These are phyloP conservation scores for Gloeopeniophorella convolvens DNA, from an alignment of 768 basidiomycete species.

Conservation along the genomic window DNA sequence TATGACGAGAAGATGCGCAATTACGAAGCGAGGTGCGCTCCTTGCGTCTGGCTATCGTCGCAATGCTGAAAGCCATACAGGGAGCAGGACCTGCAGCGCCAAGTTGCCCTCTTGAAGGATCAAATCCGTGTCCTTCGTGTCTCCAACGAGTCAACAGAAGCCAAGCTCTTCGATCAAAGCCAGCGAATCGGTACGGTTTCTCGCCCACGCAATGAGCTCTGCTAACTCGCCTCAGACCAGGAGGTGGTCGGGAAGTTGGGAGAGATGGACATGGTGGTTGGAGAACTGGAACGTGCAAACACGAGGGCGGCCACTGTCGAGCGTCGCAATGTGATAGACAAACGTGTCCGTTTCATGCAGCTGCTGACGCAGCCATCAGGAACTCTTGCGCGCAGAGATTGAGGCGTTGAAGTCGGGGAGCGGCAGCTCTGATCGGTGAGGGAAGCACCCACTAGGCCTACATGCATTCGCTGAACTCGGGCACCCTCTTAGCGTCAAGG, in stretches of 20 bases:
- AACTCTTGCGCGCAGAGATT: conserved; percentile 92
- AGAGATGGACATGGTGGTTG: conserved; percentile 92
- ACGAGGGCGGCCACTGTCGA: conserved; percentile 89
- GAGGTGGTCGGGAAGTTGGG: conserved; percentile 86
- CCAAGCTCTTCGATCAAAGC: conserved; percentile 84
- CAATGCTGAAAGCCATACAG: conserved; percentile 36
- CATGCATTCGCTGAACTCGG: conserved; percentile 1
- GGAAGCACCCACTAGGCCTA: conserved; percentile 1
- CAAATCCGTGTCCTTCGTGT: conserved; percentile 87
- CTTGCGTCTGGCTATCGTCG: background rate
- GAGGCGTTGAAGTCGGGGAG: conserved; percentile 80
- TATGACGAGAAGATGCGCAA: conserved; percentile 95
- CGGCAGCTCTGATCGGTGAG: conserved; percentile 64
- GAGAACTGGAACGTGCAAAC: conserved; percentile 93
- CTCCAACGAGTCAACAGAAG: conserved; percentile 90
- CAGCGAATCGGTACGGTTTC: conserved; percentile 70
- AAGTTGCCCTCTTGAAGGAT: conserved; percentile 77
- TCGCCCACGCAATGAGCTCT: background rate
- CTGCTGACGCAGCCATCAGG: conserved; percentile 39
- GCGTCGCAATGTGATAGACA: conserved; percentile 69
- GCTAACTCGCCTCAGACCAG: conserved; percentile 51
- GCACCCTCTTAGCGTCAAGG: conserved; percentile 52
- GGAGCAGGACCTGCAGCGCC: conserved; percentile 90
- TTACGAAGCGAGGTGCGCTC: conserved; percentile 83
- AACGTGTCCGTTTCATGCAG: background rate